These are phyloP conservation scores for Calycina marina DNA, from an alignment of 2,329 filamentous ascomycete species.

Conservation along the genomic window DNA sequence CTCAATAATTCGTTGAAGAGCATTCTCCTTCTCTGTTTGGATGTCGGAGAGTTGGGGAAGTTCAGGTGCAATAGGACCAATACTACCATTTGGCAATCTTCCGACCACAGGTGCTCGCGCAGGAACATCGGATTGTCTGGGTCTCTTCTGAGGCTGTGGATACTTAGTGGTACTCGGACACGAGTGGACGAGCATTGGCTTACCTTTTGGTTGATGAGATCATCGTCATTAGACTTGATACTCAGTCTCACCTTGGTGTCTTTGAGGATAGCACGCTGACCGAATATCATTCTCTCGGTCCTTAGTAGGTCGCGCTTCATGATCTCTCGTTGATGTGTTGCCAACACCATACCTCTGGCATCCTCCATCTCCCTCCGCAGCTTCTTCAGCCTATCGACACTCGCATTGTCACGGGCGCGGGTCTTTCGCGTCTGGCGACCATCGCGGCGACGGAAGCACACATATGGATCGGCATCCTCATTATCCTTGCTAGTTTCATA, in stretches of 20 bases:
- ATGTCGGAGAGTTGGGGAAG: slow-evolving; percentile 64
- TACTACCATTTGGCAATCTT: too few relatives aligned
- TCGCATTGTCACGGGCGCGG: slow-evolving; percentile 80
- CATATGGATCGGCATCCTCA: slow-evolving; percentile 92
- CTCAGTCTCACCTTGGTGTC: slow-evolving; percentile 76
- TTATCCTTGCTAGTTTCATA: slow-evolving; percentile 90
- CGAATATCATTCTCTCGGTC: slow-evolving; percentile 64
- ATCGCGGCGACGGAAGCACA: slow-evolving; percentile 92
- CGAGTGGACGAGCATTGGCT: slow-evolving; percentile 26
- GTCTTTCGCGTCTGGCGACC: slow-evolving; percentile 92
- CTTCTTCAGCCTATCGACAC: slow-evolving; percentile 86
- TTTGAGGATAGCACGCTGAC: slow-evolving; percentile 70
- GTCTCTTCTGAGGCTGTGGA: slow-evolving; percentile 50
- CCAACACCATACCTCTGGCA: slow-evolving; percentile 62
- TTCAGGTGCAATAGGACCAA: slow-evolving; percentile 62
- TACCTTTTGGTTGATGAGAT: slow-evolving; percentile 89
- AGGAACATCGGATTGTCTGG: slow-evolving; percentile 43
- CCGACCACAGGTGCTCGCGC: too few relatives aligned
- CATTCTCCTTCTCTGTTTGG: slow-evolving; percentile 66
- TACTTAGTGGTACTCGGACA: slow-evolving; percentile 6
- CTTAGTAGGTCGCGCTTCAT: slow-evolving; percentile 64
- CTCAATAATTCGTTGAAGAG: slow-evolving; percentile 70
- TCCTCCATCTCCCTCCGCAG: slow-evolving; percentile 84
- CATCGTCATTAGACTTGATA: slow-evolving; percentile 87
- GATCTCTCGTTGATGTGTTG: slow-evolving; percentile 68